Evolutionary conservation across 192 early-diverging fungal species (phyloP), one percentile per base, ranked within the genome.

Genomic region (Coemansia aciculifera): DNA sequence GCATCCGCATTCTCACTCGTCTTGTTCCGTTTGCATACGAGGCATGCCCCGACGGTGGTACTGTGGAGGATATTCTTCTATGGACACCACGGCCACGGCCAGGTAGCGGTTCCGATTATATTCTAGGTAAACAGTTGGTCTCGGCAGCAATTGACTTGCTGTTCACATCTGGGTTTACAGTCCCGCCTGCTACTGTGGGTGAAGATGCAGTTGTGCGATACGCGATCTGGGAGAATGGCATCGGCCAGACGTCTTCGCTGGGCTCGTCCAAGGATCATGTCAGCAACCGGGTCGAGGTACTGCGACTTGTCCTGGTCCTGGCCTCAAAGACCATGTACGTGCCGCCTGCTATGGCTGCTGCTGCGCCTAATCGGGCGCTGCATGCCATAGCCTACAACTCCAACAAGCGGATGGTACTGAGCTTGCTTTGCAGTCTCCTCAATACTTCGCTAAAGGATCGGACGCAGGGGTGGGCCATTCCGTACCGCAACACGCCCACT

Each of bases 11-110:
- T 3, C 72, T 97, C 49, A 94, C 94, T 1, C 87, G 95, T 15
- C 49, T 97, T 21, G 73, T 97, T 38, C 95, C 94, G 13, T 94
- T 90, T 79, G 78, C 92, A 11, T 97, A 89, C 74, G 95, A 97
- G 79, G 37, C 56, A 12, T 64, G 73, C 10, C 44, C 71, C 4
- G 78, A 73, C 38, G 72, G 70, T 11, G 57, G 66, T 59, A 39
- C 54, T 3, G 57, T 80, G 0, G 83, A 79, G 27, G 75, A 76
- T n/a, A 73, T 73, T 60, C 46, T 81, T 24, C 60, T 84, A 54
- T 84, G 83, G 83, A 75, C 83, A 17, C 65, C 57, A 49, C 66
- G 74, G 37, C 71, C 71, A 8, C 69, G 78, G n/a, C 73, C 76
- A 46, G 71, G 82, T 12, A 82, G 75, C 36, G 74, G 79, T 9